Conservation (phyloP, 1,284 basidiomycete species). For the Boletus sp. region DNA sequence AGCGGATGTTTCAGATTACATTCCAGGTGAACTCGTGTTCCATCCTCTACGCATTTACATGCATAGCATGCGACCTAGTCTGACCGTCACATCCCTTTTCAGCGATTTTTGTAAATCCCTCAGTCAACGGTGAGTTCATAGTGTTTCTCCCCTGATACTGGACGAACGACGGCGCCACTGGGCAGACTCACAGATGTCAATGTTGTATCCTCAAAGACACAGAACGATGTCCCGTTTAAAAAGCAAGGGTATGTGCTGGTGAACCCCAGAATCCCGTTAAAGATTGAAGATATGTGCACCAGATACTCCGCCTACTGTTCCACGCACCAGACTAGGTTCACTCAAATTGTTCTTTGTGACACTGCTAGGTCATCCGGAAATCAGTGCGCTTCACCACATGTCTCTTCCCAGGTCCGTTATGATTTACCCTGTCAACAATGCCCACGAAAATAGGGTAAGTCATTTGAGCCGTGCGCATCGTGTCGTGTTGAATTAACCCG, state of each 20-base stretch:
- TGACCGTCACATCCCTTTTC: not conserved
- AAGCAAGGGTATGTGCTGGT: conserved; percentile 14
- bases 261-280: conserved; percentile 9
- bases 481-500: not conserved
- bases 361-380: not conserved
- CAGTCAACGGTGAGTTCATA: conserved; percentile 4
- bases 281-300: conserved; percentile 21
- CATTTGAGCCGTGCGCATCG: not conserved
- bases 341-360: not conserved
- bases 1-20: not conserved
- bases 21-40: conserved; percentile 8
- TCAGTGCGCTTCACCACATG: not conserved
- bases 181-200: not conserved
- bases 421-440: conserved; percentile 15
- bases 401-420: not conserved
- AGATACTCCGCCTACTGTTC: conserved; percentile 8
- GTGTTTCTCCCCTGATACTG: conserved; percentile 2
- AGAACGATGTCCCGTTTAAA: conserved; percentile 19
- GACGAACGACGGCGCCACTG: conserved; percentile 18
- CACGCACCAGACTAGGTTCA: conserved; percentile 8
- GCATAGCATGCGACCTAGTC: conserved; percentile 1
- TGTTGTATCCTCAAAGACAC: conserved; percentile 2
- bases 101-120: not conserved
- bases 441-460: conserved; percentile 4
- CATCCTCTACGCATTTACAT: not conserved